Evolutionary conservation across 441 rosid species (phyloP).

Genomic region (Flueggea neowawraea): DNA sequence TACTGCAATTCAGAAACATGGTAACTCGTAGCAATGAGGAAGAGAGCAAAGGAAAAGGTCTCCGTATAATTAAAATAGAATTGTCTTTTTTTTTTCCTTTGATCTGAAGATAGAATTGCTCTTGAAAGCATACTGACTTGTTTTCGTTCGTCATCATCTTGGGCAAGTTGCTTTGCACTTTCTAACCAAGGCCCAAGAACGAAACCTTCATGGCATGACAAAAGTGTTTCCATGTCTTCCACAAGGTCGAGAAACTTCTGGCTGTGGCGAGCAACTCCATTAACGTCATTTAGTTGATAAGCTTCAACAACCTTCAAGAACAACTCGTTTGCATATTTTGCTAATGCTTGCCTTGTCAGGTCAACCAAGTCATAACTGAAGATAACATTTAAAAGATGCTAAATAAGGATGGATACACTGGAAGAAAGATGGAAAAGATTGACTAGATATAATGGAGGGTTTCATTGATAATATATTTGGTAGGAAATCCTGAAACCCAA

Average conservation of each 20-base stretch:
- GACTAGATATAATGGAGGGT: not conserved
- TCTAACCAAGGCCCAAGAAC: slow-evolving; percentile 75
- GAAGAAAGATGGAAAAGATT: not conserved
- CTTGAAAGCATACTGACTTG: slow-evolving; percentile 35
- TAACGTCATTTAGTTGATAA: slow-evolving; percentile 32
- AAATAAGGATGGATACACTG: not conserved
- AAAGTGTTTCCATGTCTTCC: slow-evolving; percentile 52
- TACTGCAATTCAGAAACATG: slow-evolving; percentile 31
- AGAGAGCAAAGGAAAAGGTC: not conserved
- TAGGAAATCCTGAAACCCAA: slow-evolving; percentile 4
- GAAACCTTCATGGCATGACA: slow-evolving; percentile 57
- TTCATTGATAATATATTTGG: not conserved
- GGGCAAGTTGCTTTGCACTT: slow-evolving; percentile 60
- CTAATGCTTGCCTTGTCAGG: slow-evolving; percentile 68
- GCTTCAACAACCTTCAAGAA: slow-evolving; percentile 46
- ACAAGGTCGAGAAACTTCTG: slow-evolving; percentile 49
- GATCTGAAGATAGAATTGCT: not conserved
- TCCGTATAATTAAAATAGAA: not conserved
- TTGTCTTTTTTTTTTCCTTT: not conserved
- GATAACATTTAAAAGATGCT: slow-evolving; percentile 6
- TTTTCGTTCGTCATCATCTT: slow-evolving; percentile 37
- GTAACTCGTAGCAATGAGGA: not conserved
- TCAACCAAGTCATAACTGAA: slow-evolving; percentile 62
- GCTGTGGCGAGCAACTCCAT: slow-evolving; percentile 30
- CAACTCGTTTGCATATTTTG: slow-evolving; percentile 58